These are phyloP conservation scores for Syzygium oleosum DNA, from an alignment of 345 rosid genomes.

Conservation along the genomic window DNA sequence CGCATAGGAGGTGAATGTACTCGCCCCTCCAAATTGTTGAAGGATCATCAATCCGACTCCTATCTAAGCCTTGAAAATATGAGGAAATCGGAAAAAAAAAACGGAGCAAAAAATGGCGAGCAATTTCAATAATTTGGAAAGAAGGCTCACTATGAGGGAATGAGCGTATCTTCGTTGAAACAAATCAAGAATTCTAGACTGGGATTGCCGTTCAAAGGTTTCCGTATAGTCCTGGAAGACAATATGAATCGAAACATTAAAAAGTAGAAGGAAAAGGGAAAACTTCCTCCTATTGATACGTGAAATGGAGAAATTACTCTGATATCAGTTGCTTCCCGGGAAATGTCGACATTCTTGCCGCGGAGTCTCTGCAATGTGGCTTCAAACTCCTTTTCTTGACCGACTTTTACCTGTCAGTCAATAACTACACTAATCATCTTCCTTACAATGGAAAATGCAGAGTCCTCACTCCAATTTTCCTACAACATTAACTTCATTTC, in stretches of 20 bases:
- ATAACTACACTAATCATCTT: background rate
- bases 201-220: constrained; percentile 7
- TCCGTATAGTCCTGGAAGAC: constrained; percentile 23
- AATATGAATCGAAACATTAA: background rate
- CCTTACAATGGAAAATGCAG: background rate
- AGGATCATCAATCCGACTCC: constrained; percentile 45
- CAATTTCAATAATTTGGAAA: background rate
- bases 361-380: constrained; percentile 28
- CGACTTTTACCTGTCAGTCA: constrained; percentile 29
- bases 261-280: background rate
- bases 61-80: constrained; percentile 14
- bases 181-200: constrained; percentile 18
- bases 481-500: background rate
- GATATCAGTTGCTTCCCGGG: constrained; percentile 43
- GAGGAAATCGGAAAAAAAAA: background rate
- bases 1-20: constrained; percentile 32
- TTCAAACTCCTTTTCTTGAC: constrained; percentile 29
- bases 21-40: constrained; percentile 38
- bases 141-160: constrained; percentile 22
- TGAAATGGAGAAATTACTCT: constrained; percentile 12
- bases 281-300: background rate
- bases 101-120: background rate
- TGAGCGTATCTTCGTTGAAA: constrained; percentile 29
- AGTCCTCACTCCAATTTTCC: background rate
- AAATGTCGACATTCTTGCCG: constrained; percentile 33